Evolutionary conservation across 2,329 filamentous ascomycete genomes (phyloP).

Genomic region (Albophoma yamanashiensis): DNA sequence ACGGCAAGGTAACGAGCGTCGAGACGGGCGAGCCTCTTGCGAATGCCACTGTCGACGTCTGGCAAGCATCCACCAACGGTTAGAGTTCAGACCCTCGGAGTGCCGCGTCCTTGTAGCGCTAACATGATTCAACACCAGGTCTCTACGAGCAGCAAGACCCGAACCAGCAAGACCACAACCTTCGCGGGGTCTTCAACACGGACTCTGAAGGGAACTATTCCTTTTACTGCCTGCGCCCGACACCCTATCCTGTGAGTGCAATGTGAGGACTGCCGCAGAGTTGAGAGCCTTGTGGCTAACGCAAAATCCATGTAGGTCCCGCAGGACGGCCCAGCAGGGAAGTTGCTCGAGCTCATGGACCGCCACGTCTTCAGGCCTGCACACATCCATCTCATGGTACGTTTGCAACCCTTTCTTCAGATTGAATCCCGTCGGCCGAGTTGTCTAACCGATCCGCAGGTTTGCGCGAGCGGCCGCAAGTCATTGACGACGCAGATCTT

Average conservation of each 20-base stretch:
- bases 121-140: constrained; percentile 12
- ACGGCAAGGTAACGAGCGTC: constrained; percentile 47
- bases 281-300: background rate
- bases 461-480: constrained; percentile 47
- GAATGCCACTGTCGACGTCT: constrained; percentile 61
- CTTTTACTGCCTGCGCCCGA: constrained; percentile 50
- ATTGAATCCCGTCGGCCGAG: background rate
- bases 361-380: constrained; percentile 46
- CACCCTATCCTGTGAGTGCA: constrained; percentile 35
- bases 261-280: background rate
- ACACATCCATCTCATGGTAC: constrained; percentile 49
- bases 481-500: constrained; percentile 67
- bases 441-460: constrained; percentile 9
- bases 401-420: background rate
- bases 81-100: constrained; percentile 6
- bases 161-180: constrained; percentile 60
- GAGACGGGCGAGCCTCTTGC: constrained; percentile 53
- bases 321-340: constrained; percentile 40
- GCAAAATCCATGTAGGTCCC: constrained; percentile 17
- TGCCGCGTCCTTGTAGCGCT: background rate
- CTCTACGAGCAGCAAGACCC: constrained; percentile 65
- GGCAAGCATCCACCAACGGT: constrained; percentile 69
- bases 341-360: constrained; percentile 41
- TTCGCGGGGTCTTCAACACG: constrained; percentile 62
- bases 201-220: constrained; percentile 53